These are phyloP conservation scores for Lotmaria passim DNA, from an alignment of 208 protist genomes.

Conservation along the genomic window DNA sequence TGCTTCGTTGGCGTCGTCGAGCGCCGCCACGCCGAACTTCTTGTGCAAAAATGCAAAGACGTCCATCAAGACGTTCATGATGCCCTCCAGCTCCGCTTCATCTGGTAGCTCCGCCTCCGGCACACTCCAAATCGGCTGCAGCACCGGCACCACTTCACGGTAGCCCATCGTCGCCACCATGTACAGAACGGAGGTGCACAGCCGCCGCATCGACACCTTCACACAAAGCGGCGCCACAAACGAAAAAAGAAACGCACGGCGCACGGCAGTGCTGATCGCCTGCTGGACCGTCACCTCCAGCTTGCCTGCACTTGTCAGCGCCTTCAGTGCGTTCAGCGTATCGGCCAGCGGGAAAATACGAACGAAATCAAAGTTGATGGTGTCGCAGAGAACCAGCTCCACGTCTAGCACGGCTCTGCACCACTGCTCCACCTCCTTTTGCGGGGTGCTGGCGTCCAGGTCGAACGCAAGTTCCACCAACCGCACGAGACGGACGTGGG, in stretches of 20 bases:
- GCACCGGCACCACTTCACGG: conserved; percentile 27
- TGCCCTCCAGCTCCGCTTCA: conserved; percentile 54
- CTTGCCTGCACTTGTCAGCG: conserved; percentile 14
- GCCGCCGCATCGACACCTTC: conserved; percentile 41
- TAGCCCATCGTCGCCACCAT: conserved; percentile 43
- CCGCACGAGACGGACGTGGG: conserved; percentile 65
- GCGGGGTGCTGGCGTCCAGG: conserved; percentile 30
- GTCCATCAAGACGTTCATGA: conserved; percentile 76
- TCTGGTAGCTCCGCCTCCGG: conserved; percentile 33
- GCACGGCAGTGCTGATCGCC: conserved; percentile 49
- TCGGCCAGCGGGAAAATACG: conserved; percentile 59
- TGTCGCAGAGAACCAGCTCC: conserved; percentile 79
- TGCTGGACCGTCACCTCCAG: conserved; percentile 22
- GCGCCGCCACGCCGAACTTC: conserved; percentile 51
- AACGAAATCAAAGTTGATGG: conserved; percentile 83
- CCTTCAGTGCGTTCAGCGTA: conserved; percentile 51
- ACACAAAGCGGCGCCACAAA: conserved; percentile 76
- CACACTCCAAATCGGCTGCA: conserved; percentile 25
- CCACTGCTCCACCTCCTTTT: conserved; percentile 52
- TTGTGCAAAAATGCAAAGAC: conserved; percentile 81
- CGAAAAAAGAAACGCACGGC: conserved; percentile 70
- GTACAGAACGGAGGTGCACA: conserved; percentile 62
- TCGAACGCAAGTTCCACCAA: conserved; percentile 74
- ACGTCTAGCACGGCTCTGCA: conserved; percentile 67
- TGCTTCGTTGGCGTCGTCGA: conserved; percentile 72